These are phyloP conservation scores for Diophrys appendiculata DNA, from an alignment of 73 alveolate genomes.

Conservation along the genomic window DNA sequence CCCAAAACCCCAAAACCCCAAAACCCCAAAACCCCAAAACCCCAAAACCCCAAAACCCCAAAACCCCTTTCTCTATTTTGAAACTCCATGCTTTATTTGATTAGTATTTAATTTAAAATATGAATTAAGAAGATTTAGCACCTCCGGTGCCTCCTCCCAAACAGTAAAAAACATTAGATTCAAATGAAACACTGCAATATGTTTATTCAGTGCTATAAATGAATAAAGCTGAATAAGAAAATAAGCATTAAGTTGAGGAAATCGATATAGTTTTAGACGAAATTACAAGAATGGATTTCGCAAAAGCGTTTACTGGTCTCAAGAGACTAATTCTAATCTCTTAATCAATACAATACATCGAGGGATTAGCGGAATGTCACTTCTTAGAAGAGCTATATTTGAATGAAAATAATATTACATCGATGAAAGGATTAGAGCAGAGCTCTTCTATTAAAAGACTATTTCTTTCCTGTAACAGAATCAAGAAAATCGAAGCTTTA, in stretches of 20 bases:
- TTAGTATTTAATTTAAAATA: no score
- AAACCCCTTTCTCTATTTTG: no score
- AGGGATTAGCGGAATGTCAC: slow-evolving; percentile 45
- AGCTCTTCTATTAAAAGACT: slow-evolving; percentile 7
- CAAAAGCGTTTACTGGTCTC: slow-evolving; percentile 48
- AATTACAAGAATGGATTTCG: slow-evolving; percentile 66
- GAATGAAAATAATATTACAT: slow-evolving; percentile 26
- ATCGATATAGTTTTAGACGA: slow-evolving; percentile 70
- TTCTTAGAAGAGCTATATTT: slow-evolving; percentile 24
- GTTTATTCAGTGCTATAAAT: slow-evolving; percentile 3
- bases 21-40: no score
- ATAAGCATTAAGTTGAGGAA: slow-evolving; percentile 49
- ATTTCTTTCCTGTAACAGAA: slow-evolving; percentile 2
- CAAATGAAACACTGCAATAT: neutral
- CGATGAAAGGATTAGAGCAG: neutral
- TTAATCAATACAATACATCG: slow-evolving; percentile 54
- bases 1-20: no score
- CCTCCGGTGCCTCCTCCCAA: neutral
- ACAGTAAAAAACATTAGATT: neutral
- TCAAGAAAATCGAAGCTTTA: slow-evolving; percentile 18
- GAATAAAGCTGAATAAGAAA: slow-evolving; percentile 43
- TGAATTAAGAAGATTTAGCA: neutral
- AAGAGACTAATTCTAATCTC: slow-evolving; percentile 63
- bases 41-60: no score
- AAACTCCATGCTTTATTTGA: no score